These are phyloP conservation scores for Apium graveolens DNA, from an alignment of 129 eudicot genomes.

Conservation along the genomic window DNA sequence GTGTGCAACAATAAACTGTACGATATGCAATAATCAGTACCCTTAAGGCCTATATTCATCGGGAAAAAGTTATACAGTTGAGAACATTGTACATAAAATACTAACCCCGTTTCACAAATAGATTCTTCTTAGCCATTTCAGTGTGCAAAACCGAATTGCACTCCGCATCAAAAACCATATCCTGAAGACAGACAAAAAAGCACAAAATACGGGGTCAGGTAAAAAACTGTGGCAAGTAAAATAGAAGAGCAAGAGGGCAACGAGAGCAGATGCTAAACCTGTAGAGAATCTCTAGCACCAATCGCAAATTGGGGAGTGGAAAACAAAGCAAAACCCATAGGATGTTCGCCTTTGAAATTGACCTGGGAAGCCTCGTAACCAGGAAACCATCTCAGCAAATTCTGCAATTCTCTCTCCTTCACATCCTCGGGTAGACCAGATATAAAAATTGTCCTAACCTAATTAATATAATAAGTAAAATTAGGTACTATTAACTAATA, in stretches of 20 bases:
- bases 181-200: constrained; percentile 25
- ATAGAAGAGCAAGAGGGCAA: background rate
- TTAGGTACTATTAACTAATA: background rate
- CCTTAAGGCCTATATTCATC: background rate
- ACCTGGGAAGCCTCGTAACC: constrained; percentile 97
- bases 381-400: constrained; percentile 82
- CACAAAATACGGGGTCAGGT: background rate
- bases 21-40: background rate
- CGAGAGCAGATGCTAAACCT: constrained; percentile 29
- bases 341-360: constrained; percentile 81
- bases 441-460: constrained; percentile 80
- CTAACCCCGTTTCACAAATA: constrained; percentile 83
- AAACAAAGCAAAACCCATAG: constrained; percentile 88
- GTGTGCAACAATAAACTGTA: background rate
- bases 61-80: background rate
- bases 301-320: constrained; percentile 67
- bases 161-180: constrained; percentile 83
- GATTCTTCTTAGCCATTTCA: constrained; percentile 97
- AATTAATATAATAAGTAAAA: background rate
- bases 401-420: constrained; percentile 87
- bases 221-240: background rate
- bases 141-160: constrained; percentile 74
- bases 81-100: too few relatives aligned
- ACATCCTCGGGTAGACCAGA: constrained; percentile 93
- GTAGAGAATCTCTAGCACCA: constrained; percentile 85